Evolutionary conservation across 2,329 filamentous ascomycete genomes (phyloP).

Genomic region (Dactylonectria macrodidyma): DNA sequence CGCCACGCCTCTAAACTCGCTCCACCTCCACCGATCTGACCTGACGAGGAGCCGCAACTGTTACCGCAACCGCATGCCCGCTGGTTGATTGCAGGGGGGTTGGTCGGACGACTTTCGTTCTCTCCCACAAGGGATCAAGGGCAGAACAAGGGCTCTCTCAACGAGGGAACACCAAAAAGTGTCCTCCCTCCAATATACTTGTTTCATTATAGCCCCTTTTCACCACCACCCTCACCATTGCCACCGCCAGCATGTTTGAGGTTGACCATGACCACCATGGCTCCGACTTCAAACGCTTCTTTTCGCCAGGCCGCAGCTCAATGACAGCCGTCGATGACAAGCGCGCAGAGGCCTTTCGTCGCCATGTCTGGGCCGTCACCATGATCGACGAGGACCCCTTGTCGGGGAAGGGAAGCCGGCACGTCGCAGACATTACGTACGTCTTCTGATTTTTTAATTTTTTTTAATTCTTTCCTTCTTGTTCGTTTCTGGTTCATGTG

Average conservation of each 20-base stretch:
- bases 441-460: slow-evolving; percentile 31
- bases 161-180: neutral
- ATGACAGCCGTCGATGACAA: slow-evolving; percentile 48
- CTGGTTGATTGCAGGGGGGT: slow-evolving; percentile 25
- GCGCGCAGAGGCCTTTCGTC: slow-evolving; percentile 46
- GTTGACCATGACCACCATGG: slow-evolving; percentile 47
- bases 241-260: slow-evolving; percentile 43
- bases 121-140: slow-evolving; percentile 1
- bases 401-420: slow-evolving; percentile 34
- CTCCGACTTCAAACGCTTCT: slow-evolving; percentile 47
- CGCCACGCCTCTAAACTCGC: slow-evolving; percentile 9
- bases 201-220: slow-evolving; percentile 20
- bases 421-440: slow-evolving; percentile 43
- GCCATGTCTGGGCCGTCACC: slow-evolving; percentile 46
- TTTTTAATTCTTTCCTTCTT: slow-evolving; percentile 13
- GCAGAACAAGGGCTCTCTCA: too few relatives aligned
- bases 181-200: slow-evolving; percentile 18
- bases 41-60: slow-evolving; percentile 24
- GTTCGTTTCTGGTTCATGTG: neutral
- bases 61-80: slow-evolving; percentile 5
- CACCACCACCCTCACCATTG: neutral
- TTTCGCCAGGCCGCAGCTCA: slow-evolving; percentile 46
- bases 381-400: slow-evolving; percentile 48
- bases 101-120: neutral
- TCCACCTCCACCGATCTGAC: slow-evolving; percentile 32